Base-by-base conservation (phyloP, 2,329 filamentous ascomycete genomes). In the Dothistroma septosporum region DNA sequence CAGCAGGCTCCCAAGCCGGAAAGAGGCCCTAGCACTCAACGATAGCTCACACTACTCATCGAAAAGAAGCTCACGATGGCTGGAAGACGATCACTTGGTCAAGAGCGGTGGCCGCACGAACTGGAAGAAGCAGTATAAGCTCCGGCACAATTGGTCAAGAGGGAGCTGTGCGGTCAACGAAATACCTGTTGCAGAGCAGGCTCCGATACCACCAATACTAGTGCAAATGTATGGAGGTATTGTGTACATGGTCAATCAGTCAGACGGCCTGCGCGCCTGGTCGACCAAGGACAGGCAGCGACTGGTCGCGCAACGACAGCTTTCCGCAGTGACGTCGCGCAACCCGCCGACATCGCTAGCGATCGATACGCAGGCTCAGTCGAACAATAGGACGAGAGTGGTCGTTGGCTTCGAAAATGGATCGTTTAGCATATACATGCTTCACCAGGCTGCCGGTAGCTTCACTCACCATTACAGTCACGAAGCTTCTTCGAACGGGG, bases 111-210 rank as follows among this genome's bases (percentile, higher is more conserved):
- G 72, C 6, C 70, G 76, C 21, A 87, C 84, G 52, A 85, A 94
- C 71, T 97, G 92, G 92, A 96, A 95, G 78, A 83, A 85, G 63
- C 89, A 94, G 69, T 97, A 95, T 76, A 91, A 88, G 70, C 80
- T 97, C 54, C 84, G 90, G 50, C 89, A 96, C 73, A 97, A 97
- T 76, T 97, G 94, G 94, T 85, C 89, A 1, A 85, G 83, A 63
- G 94, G 93, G 0, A 87, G 85, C 66, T 96, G 91, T 69, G 88
- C 85, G 41, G 85, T 96, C 12, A 87, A 89, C 37, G 90, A 96
- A 74, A 84, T 97, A 32, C 81, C 86, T 49, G 82, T 91, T 24
- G 77, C 81, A 57, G 78, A 81, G 60, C 68, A 76, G 48, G 75
- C 79, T 1, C 76, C 79, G 57, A 71, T 86, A 73, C 79, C 89